Base-by-base conservation (phyloP, 768 basidiomycete genomes). In the Leccinum variicolor region DNA sequence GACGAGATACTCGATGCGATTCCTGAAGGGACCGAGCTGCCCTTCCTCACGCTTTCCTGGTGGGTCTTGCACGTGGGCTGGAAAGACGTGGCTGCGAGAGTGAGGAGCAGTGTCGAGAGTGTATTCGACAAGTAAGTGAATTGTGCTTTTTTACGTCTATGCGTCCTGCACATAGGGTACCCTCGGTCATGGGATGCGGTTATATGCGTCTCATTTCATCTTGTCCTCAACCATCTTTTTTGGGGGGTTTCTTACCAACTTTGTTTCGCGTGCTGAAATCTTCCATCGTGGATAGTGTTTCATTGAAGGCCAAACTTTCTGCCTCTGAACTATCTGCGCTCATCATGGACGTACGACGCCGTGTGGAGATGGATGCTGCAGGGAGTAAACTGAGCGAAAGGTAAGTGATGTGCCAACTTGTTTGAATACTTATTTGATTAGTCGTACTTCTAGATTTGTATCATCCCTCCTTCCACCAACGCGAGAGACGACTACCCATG, bases 31-130 rank as follows among this genome's bases (percentile, higher is more conserved):
- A 83, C 85, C 6, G 93, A 95, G 70, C 77, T 83, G 58, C 84
- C 86, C 66, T 98, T 85, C 67, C 75, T 97, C 51, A 92, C 90
- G 0, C 81, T 95, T 64, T 90, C 86, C 39, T 98, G 94, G 93
- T 96, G 94, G 93, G 77, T 96, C 10, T 66, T 96, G 55, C 87
- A 97, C 67, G 88, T 93, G 4, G 94, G 95, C 0, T 96, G 94
- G 94, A 90, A 87, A 63, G 87, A 88, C 57, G 80, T 98, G 0
- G 85, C 83, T 0, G 84, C 85, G 61, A 76, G 90, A 39, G 89
- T 94, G 0, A 74, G 86, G 62, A 74, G 80, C 33, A 88, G 83
- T 0, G 92, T 94, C 0, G 87, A 92, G 64, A 87, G 87, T 57
- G 91, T 90, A 0, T 91, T 97, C 56, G 87, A 91, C 53, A 84